Conservation (phyloP, 2,329 filamentous ascomycete species). For the Pestalotiopsis sp. region DNA sequence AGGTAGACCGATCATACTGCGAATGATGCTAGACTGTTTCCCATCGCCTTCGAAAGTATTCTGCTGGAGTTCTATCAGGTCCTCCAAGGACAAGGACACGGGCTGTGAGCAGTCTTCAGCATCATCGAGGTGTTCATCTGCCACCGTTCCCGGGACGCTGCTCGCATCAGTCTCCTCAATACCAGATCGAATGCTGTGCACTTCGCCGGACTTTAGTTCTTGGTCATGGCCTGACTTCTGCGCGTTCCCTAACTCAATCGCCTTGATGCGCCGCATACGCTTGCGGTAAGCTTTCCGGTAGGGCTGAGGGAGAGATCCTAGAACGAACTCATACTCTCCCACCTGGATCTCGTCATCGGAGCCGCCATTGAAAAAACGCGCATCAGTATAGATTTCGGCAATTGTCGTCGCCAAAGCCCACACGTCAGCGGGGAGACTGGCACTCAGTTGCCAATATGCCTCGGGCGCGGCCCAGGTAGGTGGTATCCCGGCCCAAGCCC, state of each 20-base stretch:
- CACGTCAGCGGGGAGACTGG: not conserved
- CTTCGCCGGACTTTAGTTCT: too few relatives aligned
- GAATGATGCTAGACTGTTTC: not conserved
- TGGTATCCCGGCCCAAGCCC: not conserved
- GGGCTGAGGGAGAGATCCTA: slow-evolving; percentile 4
- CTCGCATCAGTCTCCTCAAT: not conserved
- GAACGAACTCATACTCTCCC: not conserved
- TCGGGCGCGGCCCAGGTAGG: slow-evolving; percentile 1
- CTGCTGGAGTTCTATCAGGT: not conserved
- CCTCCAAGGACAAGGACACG: not conserved
- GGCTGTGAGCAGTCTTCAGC: not conserved
- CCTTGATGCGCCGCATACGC: not conserved
- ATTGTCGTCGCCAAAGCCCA: slow-evolving; percentile 5
- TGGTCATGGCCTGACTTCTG: too few relatives aligned
- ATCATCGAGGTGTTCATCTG: not conserved
- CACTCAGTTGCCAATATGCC: not conserved
- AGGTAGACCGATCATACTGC: not conserved
- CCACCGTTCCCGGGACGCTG: not conserved
- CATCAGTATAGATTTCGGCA: not conserved
- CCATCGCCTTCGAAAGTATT: not conserved
- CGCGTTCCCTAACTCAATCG: not conserved
- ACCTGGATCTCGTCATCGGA: not conserved
- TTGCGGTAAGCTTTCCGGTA: not conserved
- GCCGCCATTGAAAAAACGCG: not conserved
- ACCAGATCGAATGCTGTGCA: too few relatives aligned